Evolutionary conservation across 2,329 filamentous ascomycete species (phyloP).

Genomic region (Fusarium multiceps): DNA sequence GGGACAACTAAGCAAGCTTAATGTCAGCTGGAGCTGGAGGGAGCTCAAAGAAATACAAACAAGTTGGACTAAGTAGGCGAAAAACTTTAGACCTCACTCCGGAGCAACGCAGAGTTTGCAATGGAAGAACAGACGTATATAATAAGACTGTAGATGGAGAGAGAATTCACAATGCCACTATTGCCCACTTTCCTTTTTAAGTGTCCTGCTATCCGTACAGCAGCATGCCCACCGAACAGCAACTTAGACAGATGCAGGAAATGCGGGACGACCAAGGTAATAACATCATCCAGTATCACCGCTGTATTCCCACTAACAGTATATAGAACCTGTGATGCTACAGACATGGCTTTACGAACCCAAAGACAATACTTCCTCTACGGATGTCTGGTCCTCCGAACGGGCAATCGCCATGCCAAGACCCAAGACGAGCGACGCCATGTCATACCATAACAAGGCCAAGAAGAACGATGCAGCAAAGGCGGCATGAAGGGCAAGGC

Average conservation of each 20-base stretch:
- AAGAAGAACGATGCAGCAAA: background rate
- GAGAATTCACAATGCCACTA: accelerated
- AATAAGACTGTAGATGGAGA: background rate
- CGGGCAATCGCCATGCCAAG: background rate
- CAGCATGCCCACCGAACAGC: background rate
- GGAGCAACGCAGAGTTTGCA: background rate
- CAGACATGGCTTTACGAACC: slow-evolving; percentile 1
- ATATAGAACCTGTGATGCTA: background rate
- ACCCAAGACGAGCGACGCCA: accelerated
- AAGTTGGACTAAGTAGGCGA: too few species aligned
- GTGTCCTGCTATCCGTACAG: too few species aligned
- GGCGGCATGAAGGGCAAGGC: accelerated
- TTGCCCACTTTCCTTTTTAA: too few species aligned
- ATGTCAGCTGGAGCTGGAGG: too few species aligned
- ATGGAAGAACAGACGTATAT: accelerated
- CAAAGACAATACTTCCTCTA: background rate
- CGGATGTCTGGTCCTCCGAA: slow-evolving; percentile 2
- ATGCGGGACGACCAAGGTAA: background rate
- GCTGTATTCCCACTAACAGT: accelerated
- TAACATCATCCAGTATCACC: accelerated
- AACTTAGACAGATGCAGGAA: background rate
- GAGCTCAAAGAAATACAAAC: too few species aligned
- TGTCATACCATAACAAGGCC: accelerated
- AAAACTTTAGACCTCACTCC: too few species aligned
- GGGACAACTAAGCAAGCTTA: too few species aligned